A percentile compares a stretch with the other conserved stretches of the same genome.
Evolutionary conservation across 177 flowering plant genomes (phyloP).

Genomic region (Vitis hybrid): DNA sequence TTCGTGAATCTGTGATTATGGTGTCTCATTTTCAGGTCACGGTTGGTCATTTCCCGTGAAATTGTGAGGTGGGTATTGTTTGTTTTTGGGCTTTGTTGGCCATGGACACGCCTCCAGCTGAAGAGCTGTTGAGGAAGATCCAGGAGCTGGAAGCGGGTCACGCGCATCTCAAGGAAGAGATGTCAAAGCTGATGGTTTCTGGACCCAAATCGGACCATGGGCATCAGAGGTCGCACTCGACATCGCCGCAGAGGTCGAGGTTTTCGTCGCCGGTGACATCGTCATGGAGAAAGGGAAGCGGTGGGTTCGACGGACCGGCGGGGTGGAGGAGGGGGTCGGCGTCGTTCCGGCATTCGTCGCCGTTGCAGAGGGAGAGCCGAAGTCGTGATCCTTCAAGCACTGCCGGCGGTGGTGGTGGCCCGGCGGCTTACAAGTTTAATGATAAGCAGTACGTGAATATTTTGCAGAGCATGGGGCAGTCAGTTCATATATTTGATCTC

Average conservation of each 20-base stretch:
- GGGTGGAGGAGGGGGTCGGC: conserved; percentile 53
- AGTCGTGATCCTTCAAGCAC: conserved; percentile 12
- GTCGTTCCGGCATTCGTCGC: conserved; percentile 77
- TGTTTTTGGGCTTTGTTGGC: background rate
- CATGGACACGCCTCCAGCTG: conserved; percentile 48
- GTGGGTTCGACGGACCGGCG: conserved; percentile 16
- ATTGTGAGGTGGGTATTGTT: background rate
- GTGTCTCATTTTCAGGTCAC: background rate
- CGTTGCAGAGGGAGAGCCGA: conserved; percentile 78
- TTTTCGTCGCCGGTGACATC: conserved; percentile 4
- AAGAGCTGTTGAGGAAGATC: conserved; percentile 87
- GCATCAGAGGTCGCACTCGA: conserved; percentile 36
- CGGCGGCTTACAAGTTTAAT: conserved; percentile 50
- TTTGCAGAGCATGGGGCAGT: conserved; percentile 91
- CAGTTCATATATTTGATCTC: conserved; percentile 81
- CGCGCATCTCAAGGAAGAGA: conserved; percentile 70
- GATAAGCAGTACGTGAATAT: conserved; percentile 82
- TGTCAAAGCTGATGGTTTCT: conserved; percentile 60
- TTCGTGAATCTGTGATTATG: conserved; percentile 1
- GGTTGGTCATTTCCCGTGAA: background rate
- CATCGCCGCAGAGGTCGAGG: conserved; percentile 38
- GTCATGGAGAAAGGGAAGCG: conserved; percentile 9
- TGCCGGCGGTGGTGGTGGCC: conserved; percentile 13
- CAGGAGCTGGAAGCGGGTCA: conserved; percentile 83
- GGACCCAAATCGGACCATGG: conserved; percentile 11